Conservation (phyloP, 2,329 filamentous ascomycete genomes). For the Stenocarpella maydis region DNA sequence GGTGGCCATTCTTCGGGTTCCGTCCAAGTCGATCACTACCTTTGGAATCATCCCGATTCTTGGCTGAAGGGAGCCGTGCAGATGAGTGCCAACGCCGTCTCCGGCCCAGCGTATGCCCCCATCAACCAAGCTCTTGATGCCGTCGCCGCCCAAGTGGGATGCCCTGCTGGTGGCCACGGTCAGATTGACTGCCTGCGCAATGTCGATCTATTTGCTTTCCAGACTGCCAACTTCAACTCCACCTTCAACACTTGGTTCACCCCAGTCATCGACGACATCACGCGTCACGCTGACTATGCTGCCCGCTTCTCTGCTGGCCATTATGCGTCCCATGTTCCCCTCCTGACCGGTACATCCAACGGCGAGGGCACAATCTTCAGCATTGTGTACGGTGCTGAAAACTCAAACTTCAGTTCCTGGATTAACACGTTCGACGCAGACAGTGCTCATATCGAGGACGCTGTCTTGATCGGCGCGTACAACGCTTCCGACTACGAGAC, state of each 20-base stretch:
- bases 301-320: conserved; percentile 39
- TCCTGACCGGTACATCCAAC: conserved; percentile 47
- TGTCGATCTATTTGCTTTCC: conserved; percentile 42
- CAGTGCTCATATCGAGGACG: conserved; percentile 47
- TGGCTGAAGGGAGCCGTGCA: conserved; percentile 49
- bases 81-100: conserved; percentile 53
- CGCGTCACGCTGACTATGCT: conserved; percentile 45
- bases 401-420: conserved; percentile 43
- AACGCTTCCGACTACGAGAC: conserved; percentile 46
- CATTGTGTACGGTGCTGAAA: conserved; percentile 45
- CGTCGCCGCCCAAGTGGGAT: conserved; percentile 49
- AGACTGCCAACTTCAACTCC: conserved; percentile 46
- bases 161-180: conserved; percentile 41
- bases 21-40: conserved; percentile 51
- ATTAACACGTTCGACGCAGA: conserved; percentile 50
- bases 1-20: conserved; percentile 51
- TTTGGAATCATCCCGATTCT: conserved; percentile 50
- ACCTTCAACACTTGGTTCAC: conserved; percentile 53
- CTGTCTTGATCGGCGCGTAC: conserved; percentile 45
- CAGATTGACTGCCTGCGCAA: conserved; percentile 50
- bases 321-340: conserved; percentile 47
- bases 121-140: conserved; percentile 47
- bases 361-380: conserved; percentile 49
- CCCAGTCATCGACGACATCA: conserved; percentile 47
- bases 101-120: conserved; percentile 50